Evolutionary conservation across 768 basidiomycete genomes (phyloP).

Genomic region (Calocybe indica): DNA sequence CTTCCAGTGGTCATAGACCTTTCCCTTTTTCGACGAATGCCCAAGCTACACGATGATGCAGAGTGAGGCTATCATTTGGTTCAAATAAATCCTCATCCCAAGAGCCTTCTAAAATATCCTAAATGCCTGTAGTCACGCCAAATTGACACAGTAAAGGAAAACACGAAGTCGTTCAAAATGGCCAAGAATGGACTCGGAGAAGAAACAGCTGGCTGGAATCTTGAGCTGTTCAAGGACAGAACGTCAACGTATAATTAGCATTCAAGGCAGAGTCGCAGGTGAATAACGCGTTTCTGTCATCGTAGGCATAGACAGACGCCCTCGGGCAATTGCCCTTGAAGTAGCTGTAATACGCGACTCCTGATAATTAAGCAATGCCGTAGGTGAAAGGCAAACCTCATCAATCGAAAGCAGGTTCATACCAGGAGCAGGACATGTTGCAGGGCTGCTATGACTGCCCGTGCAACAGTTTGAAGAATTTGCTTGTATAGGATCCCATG

Average conservation of each 20-base stretch:
- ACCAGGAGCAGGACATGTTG: constrained; percentile 29
- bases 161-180: no score
- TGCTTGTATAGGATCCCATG: constrained; percentile 2
- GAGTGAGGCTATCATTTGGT: no score
- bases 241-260: constrained; percentile 24
- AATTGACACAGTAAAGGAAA: no score
- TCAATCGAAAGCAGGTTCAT: constrained; percentile 4
- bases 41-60: no score
- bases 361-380: constrained; percentile 3
- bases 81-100: no score
- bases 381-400: no score
- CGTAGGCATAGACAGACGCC: constrained; percentile 41
- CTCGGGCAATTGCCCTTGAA: constrained; percentile 21
- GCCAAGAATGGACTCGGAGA: no score
- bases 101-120: no score
- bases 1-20: no score
- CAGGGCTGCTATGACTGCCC: constrained; percentile 22
- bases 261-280: constrained; percentile 26
- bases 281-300: constrained; percentile 44
- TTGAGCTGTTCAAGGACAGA: constrained; percentile 15
- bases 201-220: no score
- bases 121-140: no score
- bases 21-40: no score
- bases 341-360: constrained; percentile 18
- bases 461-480: constrained; percentile 34